phyloP scores from a whole-genome alignment of 2,329 filamentous ascomycete species.

The Colletotrichum sp. region DNA sequence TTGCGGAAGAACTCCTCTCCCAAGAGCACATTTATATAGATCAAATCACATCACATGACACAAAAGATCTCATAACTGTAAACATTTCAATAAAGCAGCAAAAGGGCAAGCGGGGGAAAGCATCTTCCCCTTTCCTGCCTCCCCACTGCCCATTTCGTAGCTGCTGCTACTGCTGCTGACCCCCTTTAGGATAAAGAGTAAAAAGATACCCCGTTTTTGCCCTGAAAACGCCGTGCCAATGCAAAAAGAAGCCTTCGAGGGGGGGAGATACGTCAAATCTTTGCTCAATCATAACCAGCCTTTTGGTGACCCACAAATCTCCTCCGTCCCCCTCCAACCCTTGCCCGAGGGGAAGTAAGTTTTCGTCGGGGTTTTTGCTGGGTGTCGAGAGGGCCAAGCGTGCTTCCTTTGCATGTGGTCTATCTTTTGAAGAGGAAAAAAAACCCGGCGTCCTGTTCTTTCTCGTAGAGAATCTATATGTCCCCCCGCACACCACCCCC shows the following conservation, averaged over 20 bases:
- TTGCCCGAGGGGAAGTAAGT: too few relatives aligned
- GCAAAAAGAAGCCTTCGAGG: conserved; percentile 4
- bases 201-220: conserved; percentile 2
- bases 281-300: too few relatives aligned
- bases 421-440: not conserved
- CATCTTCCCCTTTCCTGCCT: not conserved
- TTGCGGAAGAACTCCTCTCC: too few relatives aligned
- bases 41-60: not conserved
- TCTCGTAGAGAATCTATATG: too few relatives aligned
- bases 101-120: not conserved
- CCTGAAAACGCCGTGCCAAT: conserved; percentile 25
- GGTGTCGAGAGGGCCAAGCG: too few relatives aligned
- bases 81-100: not conserved
- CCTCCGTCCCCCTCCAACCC: too few relatives aligned
- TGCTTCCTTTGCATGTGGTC: not conserved
- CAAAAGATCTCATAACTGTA: not conserved
- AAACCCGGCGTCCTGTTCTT: too few relatives aligned
- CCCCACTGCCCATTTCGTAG: not conserved
- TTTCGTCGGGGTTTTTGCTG: too few relatives aligned
- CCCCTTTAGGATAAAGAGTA: not conserved
- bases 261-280: too few relatives aligned
- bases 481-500: not conserved
- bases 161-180: not conserved
- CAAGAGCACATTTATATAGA: too few relatives aligned
- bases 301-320: too few relatives aligned